These are phyloP conservation scores for Nicotiana attenuata DNA, from an alignment of 257 asterid genomes.

Conservation along the genomic window DNA sequence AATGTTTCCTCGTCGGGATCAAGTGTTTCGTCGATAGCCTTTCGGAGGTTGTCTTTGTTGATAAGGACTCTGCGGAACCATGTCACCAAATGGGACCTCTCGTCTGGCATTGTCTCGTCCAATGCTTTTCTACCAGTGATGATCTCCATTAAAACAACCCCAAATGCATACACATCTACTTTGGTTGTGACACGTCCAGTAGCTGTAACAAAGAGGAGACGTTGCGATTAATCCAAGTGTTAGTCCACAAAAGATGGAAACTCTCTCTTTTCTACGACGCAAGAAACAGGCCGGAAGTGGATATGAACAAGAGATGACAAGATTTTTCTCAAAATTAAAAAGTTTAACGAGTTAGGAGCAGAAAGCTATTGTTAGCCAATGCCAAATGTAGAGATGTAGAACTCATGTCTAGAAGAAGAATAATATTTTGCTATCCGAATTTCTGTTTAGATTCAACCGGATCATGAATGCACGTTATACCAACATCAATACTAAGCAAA, in stretches of 20 bases:
- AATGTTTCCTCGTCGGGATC: conserved; percentile 67
- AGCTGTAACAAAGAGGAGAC: conserved; percentile 40
- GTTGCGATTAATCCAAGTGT: not conserved
- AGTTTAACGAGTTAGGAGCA: not conserved
- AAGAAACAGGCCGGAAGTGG: not conserved
- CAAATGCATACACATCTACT: conserved; percentile 89
- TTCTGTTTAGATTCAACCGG: not conserved
- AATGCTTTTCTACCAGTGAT: conserved; percentile 77
- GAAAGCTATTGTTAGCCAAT: not conserved
- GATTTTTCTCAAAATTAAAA: not conserved
- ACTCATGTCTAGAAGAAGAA: not conserved
- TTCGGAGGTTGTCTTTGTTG: conserved; percentile 64
- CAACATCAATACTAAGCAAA: not conserved
- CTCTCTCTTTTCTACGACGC: not conserved
- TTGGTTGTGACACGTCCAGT: conserved; percentile 91
- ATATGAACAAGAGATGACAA: not conserved
- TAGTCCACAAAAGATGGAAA: not conserved
- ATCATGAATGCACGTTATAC: not conserved
- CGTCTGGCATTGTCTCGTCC: conserved; percentile 76
- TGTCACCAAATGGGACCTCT: conserved; percentile 76
- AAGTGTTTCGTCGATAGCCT: conserved; percentile 63
- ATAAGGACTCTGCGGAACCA: conserved; percentile 89
- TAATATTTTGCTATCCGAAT: not conserved
- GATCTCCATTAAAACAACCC: conserved; percentile 87
- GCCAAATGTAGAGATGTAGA: not conserved